Evolutionary conservation across 208 protist species (phyloP), one percentile per base, ranked within the genome.

Genomic region (Phytomonas francai): DNA sequence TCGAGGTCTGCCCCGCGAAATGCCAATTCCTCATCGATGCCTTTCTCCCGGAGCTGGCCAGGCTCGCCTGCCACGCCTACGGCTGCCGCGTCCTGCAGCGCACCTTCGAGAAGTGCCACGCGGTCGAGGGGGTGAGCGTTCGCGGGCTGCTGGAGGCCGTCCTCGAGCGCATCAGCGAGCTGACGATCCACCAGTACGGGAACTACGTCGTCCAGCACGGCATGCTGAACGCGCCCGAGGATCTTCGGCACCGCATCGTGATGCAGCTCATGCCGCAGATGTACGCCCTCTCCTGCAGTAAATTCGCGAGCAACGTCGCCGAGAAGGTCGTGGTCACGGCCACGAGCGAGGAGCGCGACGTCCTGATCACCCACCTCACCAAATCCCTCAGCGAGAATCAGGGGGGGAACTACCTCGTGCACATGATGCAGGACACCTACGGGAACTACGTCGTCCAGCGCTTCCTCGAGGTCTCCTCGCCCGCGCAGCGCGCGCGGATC

Each of bases 191-290:
- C 72, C 95, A 99, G 78, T 99, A 98, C 76, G 98, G 98, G 57
- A 99, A 99, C 79, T 99, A 99, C 78, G 98, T 99, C 16, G 97
- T 99, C 59, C 98, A 99, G 85, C 97, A 99, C 70, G 92, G 97
- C 14, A 71, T 99, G 34, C 88, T 98, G 63, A 91, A 98, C 69
- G 94, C 96, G 16, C 84, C 80, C 0, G 77, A 76, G 28, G 81
- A 89, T 32, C 72, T 98, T 28, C 87, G 93, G 45, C 67, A 78
- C 51, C 72, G 73, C 31, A 93, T 98, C 49, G 71, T 98, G 6
- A 70, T 68, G 36, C 67, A 79, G 45, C 76, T 93, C 8, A 76
- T 79, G 32, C 87, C 84, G 56, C 84, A 94, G 63, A 71, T 94
- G 28, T 93, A 89, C 73, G 85, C 87, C 7, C 70, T 92, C 27